Base-by-base conservation (phyloP, 1,139 yeast species). In the Lodderomyces theae region DNA sequence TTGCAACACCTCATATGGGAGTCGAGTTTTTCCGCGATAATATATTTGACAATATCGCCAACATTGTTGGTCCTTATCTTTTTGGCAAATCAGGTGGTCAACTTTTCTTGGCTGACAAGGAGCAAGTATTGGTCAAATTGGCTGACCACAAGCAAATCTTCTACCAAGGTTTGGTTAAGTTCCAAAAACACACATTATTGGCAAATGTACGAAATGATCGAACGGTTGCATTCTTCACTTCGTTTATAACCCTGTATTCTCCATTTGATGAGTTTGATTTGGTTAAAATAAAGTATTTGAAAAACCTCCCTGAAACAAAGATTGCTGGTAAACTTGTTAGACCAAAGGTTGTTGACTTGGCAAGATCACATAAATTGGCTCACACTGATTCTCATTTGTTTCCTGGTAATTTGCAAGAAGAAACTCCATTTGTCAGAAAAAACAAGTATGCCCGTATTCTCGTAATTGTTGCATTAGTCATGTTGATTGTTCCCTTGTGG, bases 1-100 rank as follows among this genome's bases (percentile, higher is more conserved):
- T 89, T 66, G 97, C 97, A 2, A 82, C 96, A 1, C 97, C 97
- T 1, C 97, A 90, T 63, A 66, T 87, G 6, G 96, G 96, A 0
- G 74, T 85, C 10, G 72, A 72, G 35, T 77, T 77, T 51, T 74
- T 68, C 52, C 61, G 61, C 13, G 60, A 65, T 9, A 60, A 68
- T 9, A 44, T 72, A 9, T 64, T 74, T 43, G 76, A 79, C 42
- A 52, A 57, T 11, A 39, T 77, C 1, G 64, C 86, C 40, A 86
- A 85, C 51, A 52, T 61, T 9, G 40, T 83, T 15, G 96, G 96
- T 0, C 68, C 79, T 1, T 71, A 71, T 45, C 53, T 86, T 2
- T 66, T 88, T 22, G 96, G 96, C 0, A 69, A 74, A 42, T 77
- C 86, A 3, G 97, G 97, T 0, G 63, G 72, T 34, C 90, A 90